Evolutionary conservation across 352 stramenopile species (phyloP).

Genomic region (Phytophthora hibernalis): DNA sequence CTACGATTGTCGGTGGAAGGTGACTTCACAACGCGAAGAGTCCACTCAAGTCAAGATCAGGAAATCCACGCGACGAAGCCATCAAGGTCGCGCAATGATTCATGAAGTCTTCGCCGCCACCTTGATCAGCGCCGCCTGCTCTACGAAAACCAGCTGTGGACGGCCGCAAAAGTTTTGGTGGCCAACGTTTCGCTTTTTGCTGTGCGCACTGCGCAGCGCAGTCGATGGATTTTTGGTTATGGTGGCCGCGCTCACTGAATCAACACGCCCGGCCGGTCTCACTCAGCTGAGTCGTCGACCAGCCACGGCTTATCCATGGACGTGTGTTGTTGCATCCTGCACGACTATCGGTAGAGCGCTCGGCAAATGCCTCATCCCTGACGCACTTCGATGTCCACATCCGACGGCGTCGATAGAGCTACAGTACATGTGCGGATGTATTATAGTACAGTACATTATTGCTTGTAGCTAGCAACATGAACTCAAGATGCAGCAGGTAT

Average conservation of each 20-base stretch:
- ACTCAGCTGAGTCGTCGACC: background rate
- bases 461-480: background rate
- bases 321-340: too few relatives aligned
- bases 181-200: slow-evolving; percentile 17
- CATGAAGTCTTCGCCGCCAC: too few relatives aligned
- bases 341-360: too few relatives aligned
- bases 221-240: slow-evolving; percentile 25
- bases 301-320: background rate
- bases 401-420: background rate
- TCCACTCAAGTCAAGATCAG: background rate
- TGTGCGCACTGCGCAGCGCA: slow-evolving; percentile 1
- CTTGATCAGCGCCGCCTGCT: background rate
- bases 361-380: background rate
- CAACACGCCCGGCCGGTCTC: background rate
- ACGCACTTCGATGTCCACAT: slow-evolving; percentile 22
- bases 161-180: slow-evolving; percentile 1
- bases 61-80: slow-evolving; percentile 15
- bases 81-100: background rate
- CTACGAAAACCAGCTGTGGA: background rate
- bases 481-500: slow-evolving; percentile 2
- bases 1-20: slow-evolving; percentile 4
- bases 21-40: too few relatives aligned
- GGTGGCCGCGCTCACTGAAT: slow-evolving; percentile 1
- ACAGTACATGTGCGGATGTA: background rate
- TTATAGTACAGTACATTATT: too few relatives aligned